Evolutionary conservation across 495 filamentous ascomycete genomes (phyloP), one percentile per base, ranked within the genome.

Genomic region (Xylaria curta): DNA sequence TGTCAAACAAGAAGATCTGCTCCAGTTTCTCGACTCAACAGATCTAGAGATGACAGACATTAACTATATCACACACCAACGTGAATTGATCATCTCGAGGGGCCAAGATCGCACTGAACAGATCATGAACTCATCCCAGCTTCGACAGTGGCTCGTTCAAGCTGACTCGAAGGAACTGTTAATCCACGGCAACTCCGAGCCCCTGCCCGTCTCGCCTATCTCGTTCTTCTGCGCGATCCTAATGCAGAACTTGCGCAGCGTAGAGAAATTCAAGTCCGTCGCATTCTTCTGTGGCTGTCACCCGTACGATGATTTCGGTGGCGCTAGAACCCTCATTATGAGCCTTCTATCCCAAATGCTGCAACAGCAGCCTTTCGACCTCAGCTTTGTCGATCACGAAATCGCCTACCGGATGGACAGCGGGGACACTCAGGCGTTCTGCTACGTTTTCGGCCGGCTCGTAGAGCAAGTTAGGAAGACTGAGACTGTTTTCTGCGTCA

Each of bases 201-300:
- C 61, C 19, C 24, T 64, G 15, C 40, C 40, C n/a, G 38, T 64
- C 21, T 64, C 61, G 4, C 61, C 61, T 28, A 26, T 64, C 10
- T 47, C 61, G 2, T 64, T 64, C 13, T 64, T 64, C 38, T 64
- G 40, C 21, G 21, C 61, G 5, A 64, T 26, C 2, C 5, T 64
- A 12, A 46, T 46, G 38, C 61, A 64, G 40, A 47, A 64, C 61
- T 64, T 64, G 61, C 61, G 40, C 7, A 24, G 40, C 40, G 21
- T 64, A 0, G 61, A 31, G 4, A 64, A 33, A 64, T 64, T 64
- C 40, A 64, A 64, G 24, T 31, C 40, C 1, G 61, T 64, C 40
- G n/a, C 40, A 31, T 64, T 64, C 61, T 64, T 64, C 24, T 64
- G 61, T 21, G 40, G 61, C 3, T 64, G 61, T 31, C 61, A 64